Conservation (phyloP, 2,329 filamentous ascomycete species). For the Penicillium sumatraense region DNA sequence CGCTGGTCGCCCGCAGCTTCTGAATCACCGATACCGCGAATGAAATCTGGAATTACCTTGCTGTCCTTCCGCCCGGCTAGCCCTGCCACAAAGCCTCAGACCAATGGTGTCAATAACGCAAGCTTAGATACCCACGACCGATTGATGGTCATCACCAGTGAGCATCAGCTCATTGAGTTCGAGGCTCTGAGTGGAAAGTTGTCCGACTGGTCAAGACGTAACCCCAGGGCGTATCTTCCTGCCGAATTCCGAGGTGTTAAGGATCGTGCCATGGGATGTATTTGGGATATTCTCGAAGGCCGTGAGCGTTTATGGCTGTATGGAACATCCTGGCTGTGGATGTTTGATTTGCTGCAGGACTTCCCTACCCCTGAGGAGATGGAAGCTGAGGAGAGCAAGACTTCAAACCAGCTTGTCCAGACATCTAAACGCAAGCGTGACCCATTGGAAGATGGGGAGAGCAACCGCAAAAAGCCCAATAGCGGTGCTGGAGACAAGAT, state of each 20-base stretch:
- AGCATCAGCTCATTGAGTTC: slow-evolving; percentile 75
- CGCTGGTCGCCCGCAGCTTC: slow-evolving; percentile 78
- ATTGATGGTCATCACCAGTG: slow-evolving; percentile 65
- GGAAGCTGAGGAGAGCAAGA: slow-evolving; percentile 29
- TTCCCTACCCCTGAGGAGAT: slow-evolving; percentile 52
- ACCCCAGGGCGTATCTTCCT: slow-evolving; percentile 76
- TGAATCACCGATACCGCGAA: slow-evolving; percentile 69
- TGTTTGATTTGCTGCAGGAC: slow-evolving; percentile 83
- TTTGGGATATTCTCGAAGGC: slow-evolving; percentile 72
- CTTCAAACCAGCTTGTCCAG: slow-evolving; percentile 26
- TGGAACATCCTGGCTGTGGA: slow-evolving; percentile 82
- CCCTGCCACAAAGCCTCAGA: slow-evolving; percentile 33
- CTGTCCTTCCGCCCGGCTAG: slow-evolving; percentile 67
- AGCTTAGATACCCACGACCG: slow-evolving; percentile 54
- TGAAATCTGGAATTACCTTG: slow-evolving; percentile 67
- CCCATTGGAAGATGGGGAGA: slow-evolving; percentile 38
- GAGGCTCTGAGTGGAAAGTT: slow-evolving; percentile 76
- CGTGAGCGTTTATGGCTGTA: slow-evolving; percentile 82
- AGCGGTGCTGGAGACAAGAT: slow-evolving; percentile 63
- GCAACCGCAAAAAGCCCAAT: slow-evolving; percentile 52
- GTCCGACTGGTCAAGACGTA: slow-evolving; percentile 83
- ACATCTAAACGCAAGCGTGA: slow-evolving; percentile 50
- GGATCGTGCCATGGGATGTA: slow-evolving; percentile 78
- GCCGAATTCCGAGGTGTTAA: slow-evolving; percentile 73
- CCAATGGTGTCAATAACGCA: slow-evolving; percentile 47